phyloP scores from a whole-genome alignment of 2,329 filamentous ascomycete genomes.

The Neopestalotiopsis rosae region DNA sequence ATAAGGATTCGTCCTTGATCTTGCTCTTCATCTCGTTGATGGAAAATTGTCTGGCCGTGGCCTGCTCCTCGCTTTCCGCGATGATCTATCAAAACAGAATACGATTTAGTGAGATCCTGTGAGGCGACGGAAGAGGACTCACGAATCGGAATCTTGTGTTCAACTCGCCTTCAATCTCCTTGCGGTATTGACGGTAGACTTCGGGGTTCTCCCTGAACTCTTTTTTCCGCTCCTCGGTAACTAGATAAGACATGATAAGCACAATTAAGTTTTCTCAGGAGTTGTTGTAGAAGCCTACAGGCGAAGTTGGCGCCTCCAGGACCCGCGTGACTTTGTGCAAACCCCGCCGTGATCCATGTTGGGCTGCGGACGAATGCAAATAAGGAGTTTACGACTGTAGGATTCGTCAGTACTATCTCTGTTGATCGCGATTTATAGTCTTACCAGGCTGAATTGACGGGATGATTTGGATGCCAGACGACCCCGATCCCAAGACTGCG shows the following conservation, averaged over 20 bases:
- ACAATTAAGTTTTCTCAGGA: background rate
- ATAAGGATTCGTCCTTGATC: background rate
- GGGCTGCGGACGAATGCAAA: background rate
- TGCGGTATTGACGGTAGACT: background rate
- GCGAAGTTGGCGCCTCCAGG: background rate
- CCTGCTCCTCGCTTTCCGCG: conserved; percentile 7
- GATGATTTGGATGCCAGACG: conserved; percentile 1
- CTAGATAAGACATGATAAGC: background rate
- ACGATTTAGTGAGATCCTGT: background rate
- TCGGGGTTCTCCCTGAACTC: background rate
- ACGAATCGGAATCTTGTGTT: background rate
- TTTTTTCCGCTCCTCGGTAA: background rate
- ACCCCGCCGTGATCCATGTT: background rate
- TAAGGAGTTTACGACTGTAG: background rate
- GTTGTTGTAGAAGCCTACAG: background rate
- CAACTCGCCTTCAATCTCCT: background rate
- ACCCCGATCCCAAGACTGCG: conserved; percentile 3
- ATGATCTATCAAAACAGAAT: background rate
- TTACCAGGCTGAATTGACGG: conserved; percentile 1
- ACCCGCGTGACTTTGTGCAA: background rate
- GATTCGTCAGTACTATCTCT: background rate
- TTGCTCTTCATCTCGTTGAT: conserved; percentile 48
- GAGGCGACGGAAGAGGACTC: background rate
- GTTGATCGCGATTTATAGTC: too few species aligned
- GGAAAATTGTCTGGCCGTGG: conserved; percentile 48